A percentile compares a stretch with the other conserved stretches of the same genome.
These are phyloP conservation scores for Trichoderma breve DNA, from an alignment of 2,329 filamentous ascomycete genomes.

Conservation along the genomic window DNA sequence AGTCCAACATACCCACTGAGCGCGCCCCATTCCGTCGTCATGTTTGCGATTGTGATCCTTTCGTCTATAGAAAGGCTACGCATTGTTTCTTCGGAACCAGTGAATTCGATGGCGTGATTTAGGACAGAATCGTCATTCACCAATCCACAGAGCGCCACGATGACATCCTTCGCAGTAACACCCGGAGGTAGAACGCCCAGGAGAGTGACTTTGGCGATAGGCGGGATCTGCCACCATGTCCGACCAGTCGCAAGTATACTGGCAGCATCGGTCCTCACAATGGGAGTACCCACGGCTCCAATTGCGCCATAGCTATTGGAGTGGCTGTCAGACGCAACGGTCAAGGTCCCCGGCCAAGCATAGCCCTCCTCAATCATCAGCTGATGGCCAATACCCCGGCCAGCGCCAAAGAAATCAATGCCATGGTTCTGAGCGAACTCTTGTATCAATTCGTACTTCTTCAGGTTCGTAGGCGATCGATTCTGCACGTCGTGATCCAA, in stretches of 20 bases:
- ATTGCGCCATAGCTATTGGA: background rate
- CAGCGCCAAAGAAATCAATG: background rate
- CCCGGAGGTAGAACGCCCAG: conserved; percentile 44
- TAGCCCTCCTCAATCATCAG: background rate
- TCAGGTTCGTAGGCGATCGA: background rate
- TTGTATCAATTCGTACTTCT: background rate
- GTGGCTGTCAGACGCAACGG: background rate
- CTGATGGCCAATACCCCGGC: background rate
- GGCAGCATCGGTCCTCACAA: background rate
- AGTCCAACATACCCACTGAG: background rate
- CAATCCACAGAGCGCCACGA: conserved; percentile 81
- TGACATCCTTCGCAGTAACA: conserved; percentile 92
- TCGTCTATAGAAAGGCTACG: background rate
- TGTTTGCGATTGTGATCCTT: background rate
- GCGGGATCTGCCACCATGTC: background rate
- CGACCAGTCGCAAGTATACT: background rate
- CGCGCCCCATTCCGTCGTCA: background rate
- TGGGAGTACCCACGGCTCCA: background rate
- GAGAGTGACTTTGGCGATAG: background rate
- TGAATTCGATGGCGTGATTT: background rate
- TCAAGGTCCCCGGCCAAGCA: background rate
- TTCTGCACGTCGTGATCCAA: background rate
- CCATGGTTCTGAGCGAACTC: background rate
- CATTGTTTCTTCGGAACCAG: background rate
- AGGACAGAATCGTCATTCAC: background rate